Evolutionary conservation across 75 land plant species (phyloP), one percentile per base, ranked within the genome.

Genomic region (Pinus albicaulis): DNA sequence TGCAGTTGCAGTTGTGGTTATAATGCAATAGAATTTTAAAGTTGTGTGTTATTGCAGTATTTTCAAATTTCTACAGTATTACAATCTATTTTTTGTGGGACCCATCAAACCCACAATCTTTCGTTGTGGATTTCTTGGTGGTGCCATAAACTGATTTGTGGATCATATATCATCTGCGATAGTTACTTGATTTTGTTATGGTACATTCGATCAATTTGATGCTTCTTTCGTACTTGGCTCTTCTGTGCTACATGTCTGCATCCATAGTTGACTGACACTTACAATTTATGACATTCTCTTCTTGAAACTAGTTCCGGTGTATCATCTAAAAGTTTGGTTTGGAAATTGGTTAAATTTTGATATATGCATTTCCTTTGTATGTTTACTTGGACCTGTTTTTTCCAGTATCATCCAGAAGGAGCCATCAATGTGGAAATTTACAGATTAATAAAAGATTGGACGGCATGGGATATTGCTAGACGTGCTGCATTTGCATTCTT

Each of bases 371-470:
- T 68, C 26, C 24, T 41, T 34, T 61, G 4, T 65, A 11, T 59
- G 36, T 34, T 24, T 75, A 41, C 73, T n/a, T 5, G 79, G 38
- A n/a, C 76, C 58, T 76, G 7, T 41, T 7, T 63, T 34, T 28
- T 60, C 10, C 44, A 95, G 99, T 88, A 76, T 66, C 99, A 97
- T 86, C 91, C 98, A 38, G 85, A 81, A 59, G 99, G 93, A 57
- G 95, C 98, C 10, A 84, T 94, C 60, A 97, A 97, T 82, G 95
- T 86, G 58, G 91, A 97, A 88, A 83, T 97, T 69, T 97, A 92
- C 75, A 84, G 99, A 77, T 88, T 97, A 24, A 97, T 97, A 79
- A 97, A 92, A 83, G 98, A 97, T 72, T 97, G 99, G 99, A 97
- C 98, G 26, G 92, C 98, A 24, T 97, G 99, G 99, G 99, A 97